A percentile compares a stretch with the other conserved stretches of the same genome.
phyloP scores from a whole-genome alignment of 1,284 basidiomycete genomes.

The Sphagnurus paluster region DNA sequence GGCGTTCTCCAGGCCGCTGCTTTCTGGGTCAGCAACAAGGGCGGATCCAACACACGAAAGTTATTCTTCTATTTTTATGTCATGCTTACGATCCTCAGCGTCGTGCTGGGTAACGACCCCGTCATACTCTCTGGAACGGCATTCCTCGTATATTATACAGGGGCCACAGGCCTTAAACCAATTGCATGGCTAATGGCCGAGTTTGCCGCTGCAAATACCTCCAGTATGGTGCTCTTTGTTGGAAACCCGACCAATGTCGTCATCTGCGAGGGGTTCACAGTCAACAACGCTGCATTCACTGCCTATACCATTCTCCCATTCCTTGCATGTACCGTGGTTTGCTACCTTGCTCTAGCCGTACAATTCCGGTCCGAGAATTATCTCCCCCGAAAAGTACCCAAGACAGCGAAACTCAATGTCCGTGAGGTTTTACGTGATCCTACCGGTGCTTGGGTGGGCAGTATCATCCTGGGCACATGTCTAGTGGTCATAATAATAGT shows the following conservation, averaged over 20 bases:
- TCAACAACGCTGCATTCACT: constrained; percentile 68
- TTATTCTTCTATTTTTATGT: constrained; percentile 82
- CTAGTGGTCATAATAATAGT: constrained; percentile 55
- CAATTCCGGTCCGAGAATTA: constrained; percentile 55
- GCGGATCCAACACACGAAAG: constrained; percentile 68
- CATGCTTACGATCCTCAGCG: constrained; percentile 79
- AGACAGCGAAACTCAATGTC: constrained; percentile 39
- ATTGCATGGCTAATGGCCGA: constrained; percentile 54
- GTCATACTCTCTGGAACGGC: constrained; percentile 79
- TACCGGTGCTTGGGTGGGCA: constrained; percentile 52
- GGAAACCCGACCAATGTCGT: constrained; percentile 78
- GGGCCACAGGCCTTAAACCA: constrained; percentile 34
- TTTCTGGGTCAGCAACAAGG: constrained; percentile 82
- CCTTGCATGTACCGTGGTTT: constrained; percentile 58
- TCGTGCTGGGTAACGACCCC: constrained; percentile 92
- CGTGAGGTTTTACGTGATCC: constrained; percentile 52
- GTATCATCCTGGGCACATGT: constrained; percentile 47
- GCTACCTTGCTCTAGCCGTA: constrained; percentile 53
- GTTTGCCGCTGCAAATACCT: constrained; percentile 81
- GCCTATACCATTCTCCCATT: constrained; percentile 75
- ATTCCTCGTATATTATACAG: constrained; percentile 33
- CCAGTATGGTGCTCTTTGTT: constrained; percentile 66
- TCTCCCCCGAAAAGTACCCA: constrained; percentile 49
- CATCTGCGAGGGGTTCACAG: constrained; percentile 63
- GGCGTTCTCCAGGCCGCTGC: constrained; percentile 88